These are phyloP conservation scores for Teratosphaeriaceae sp. DNA, from an alignment of 2,329 filamentous ascomycete genomes.

Conservation along the genomic window DNA sequence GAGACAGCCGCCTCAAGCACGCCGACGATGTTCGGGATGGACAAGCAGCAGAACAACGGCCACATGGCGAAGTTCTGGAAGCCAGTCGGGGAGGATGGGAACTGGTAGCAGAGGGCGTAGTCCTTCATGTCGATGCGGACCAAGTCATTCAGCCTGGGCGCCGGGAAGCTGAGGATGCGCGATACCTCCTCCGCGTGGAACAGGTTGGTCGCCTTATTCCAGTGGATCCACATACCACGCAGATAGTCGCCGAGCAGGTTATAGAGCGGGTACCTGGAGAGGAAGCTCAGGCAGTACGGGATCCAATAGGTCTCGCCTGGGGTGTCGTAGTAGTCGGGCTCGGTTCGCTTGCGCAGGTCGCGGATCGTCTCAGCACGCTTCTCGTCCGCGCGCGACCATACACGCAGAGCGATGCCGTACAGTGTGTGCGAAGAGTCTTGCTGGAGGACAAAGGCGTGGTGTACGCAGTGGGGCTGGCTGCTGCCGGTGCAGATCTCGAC, in stretches of 20 bases:
- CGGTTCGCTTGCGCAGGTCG: conserved; percentile 86
- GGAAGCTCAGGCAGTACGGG: conserved; percentile 94
- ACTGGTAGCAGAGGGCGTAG: conserved; percentile 97
- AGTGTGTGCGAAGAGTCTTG: conserved; percentile 97
- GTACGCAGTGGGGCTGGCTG: conserved; percentile 93
- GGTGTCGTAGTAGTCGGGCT: conserved; percentile 91
- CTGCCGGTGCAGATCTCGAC: conserved; percentile 97
- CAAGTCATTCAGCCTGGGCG: conserved; percentile 87
- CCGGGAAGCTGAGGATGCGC: conserved; percentile 94
- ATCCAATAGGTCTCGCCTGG: conserved; percentile 99
- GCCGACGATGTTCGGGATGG: conserved; percentile 96
- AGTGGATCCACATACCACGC: conserved; percentile 99
- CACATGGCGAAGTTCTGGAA: conserved; percentile 99
- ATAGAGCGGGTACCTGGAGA: conserved; percentile 94
- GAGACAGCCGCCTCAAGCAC: conserved; percentile 95
- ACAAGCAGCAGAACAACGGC: conserved; percentile 93
- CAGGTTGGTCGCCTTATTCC: conserved; percentile 99
- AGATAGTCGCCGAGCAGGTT: conserved; percentile 95
- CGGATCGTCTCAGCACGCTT: conserved; percentile 98
- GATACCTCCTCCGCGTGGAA: conserved; percentile 99
- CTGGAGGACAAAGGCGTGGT: conserved; percentile 95
- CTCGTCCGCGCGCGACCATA: conserved; percentile 97
- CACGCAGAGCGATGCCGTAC: conserved; percentile 95
- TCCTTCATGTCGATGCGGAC: conserved; percentile 99
- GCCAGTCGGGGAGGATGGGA: conserved; percentile 91